Evolutionary conservation across 2,329 filamentous ascomycete genomes (phyloP), one percentile per base, ranked within the genome.

Genomic region (Pseudocercospora vitis): DNA sequence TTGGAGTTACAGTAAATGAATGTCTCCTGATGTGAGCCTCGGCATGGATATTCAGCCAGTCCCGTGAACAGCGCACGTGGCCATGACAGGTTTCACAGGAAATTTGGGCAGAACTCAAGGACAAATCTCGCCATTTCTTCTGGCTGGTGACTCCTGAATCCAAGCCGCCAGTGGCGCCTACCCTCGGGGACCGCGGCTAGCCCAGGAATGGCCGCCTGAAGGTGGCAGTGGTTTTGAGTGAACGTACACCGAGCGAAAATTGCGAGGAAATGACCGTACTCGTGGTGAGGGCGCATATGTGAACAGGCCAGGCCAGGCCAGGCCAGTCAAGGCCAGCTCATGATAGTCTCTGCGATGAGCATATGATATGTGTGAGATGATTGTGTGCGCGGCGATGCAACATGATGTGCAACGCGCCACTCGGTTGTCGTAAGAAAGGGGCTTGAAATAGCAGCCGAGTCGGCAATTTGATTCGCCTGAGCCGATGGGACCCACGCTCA

Each of bases 91-190:
- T 19, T 12, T 42, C 8, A 42, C 4, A 26, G 19, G 21, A n/a
- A n/a, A 42, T 26, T 12, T 12, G 16, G n/a, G 14, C 8, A 21
- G 37, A 7, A 21, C 9, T 29, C 26, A 14, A 42, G 37, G 37
- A 14, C 37, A 16, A 42, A 42, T 24, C 37, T 42, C 37, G 37
- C 37, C 37, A 19, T 40, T 40, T 40, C 37, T 40, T 19, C 18
- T 42, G 19, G 19, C n/a, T n/a, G n/a, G 7, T 21, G 37, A 42
- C 37, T 42, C 37, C 37, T 42, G 37, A 42, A 21, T 21, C 37
- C 21, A 26, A 21, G 19, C 12, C 21, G 19, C 19, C n/a, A 26
- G 37, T 42, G 37, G 37, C 37, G 37, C 21, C 18, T 18, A 23
- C 37, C 24, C 21, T 19, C 18, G 7, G 21, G n/a, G 37, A 18